Percentiles rank a stretch among this genome's conserved stretches.
phyloP scores from a whole-genome alignment of 2,329 filamentous ascomycete genomes.

The Alternaria sp. region DNA sequence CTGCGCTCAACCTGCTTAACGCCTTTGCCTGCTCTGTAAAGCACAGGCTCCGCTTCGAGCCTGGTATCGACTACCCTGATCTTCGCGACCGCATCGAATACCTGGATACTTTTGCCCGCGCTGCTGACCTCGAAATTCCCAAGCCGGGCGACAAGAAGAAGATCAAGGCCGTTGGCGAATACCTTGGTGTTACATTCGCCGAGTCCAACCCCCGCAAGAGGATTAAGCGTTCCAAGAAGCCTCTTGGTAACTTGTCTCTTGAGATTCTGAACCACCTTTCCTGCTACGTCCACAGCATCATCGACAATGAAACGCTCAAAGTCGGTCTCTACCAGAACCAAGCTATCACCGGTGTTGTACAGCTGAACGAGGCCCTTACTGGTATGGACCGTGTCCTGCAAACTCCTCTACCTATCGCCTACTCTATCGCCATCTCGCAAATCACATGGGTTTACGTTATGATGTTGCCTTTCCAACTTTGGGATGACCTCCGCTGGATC shows the following conservation, averaged over 20 bases:
- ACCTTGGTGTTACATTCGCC: conserved; percentile 79
- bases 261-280: conserved; percentile 80
- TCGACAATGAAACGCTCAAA: conserved; percentile 64
- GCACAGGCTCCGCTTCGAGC: conserved; percentile 84
- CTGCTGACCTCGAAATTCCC: conserved; percentile 58
- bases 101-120: conserved; percentile 76
- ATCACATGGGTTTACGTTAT: conserved; percentile 87
- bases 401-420: conserved; percentile 83
- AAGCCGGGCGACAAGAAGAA: conserved; percentile 38
- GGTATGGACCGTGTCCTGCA: conserved; percentile 80
- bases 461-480: conserved; percentile 82
- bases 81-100: conserved; percentile 73
- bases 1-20: conserved; percentile 78
- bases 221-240: conserved; percentile 75
- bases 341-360: conserved; percentile 64
- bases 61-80: conserved; percentile 79
- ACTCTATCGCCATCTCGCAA: conserved; percentile 83
- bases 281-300: conserved; percentile 69
- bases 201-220: conserved; percentile 79
- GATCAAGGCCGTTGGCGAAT: conserved; percentile 72
- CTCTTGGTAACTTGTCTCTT: conserved; percentile 82
- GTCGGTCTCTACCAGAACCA: conserved; percentile 68
- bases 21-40: conserved; percentile 81
- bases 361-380: conserved; percentile 75
- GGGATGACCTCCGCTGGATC: conserved; percentile 70